A percentile compares a stretch with the other conserved stretches of the same genome.
These are phyloP conservation scores for Tolypocladium pustulatum DNA, from an alignment of 2,329 filamentous ascomycete genomes.

Conservation along the genomic window DNA sequence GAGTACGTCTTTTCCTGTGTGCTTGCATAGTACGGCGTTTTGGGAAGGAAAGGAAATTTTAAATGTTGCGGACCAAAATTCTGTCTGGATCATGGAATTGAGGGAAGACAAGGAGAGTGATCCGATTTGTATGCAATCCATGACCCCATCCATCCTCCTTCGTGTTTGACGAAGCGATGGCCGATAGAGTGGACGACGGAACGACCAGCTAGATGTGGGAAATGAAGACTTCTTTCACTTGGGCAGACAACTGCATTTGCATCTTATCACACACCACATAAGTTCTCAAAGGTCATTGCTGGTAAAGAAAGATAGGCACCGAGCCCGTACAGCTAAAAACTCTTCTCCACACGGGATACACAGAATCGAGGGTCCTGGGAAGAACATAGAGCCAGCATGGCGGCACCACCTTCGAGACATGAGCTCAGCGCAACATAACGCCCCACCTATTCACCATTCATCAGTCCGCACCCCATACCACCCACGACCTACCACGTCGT, in stretches of 20 bases:
- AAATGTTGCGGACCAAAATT: constrained; percentile 1
- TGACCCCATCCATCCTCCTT: not conserved
- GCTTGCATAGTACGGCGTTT: constrained; percentile 33
- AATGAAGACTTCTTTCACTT: constrained; percentile 1
- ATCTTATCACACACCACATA: not conserved
- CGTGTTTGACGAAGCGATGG: not conserved
- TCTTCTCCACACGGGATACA: not conserved
- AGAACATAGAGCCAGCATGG: not conserved
- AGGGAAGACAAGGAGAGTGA: constrained; percentile 11
- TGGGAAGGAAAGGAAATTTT: constrained; percentile 19
- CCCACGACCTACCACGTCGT: not conserved
- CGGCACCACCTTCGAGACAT: not conserved
- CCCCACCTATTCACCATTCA: not conserved
- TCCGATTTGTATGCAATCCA: not conserved
- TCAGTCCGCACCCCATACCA: not conserved
- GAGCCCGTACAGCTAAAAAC: no score
- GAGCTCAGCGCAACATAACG: not conserved
- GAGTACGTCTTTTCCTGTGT: constrained; percentile 21
- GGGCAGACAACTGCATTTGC: not conserved
- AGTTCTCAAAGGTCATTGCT: not conserved
- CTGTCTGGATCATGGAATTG: constrained; percentile 3
- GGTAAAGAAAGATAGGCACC: not conserved
- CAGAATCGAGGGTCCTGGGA: not conserved
- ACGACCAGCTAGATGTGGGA: constrained; percentile 1
- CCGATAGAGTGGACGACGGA: constrained; percentile 1